phyloP scores from a whole-genome alignment of 768 basidiomycete species.

The Fomitopsis serialis region DNA sequence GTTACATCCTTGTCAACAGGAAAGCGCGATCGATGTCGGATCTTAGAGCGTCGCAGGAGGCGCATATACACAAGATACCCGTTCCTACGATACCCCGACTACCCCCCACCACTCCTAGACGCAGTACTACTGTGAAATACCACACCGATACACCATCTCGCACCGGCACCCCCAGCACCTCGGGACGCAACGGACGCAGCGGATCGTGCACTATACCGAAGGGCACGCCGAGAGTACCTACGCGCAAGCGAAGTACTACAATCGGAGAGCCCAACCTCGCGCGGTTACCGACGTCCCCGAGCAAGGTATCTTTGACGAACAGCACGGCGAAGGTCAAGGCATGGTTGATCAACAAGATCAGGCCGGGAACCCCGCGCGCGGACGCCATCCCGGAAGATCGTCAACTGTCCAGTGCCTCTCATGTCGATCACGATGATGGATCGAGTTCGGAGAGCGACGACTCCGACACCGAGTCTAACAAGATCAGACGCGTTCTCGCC shows the following conservation, averaged over 20 bases:
- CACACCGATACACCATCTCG: neutral
- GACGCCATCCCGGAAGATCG: constrained; percentile 33
- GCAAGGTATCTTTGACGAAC: constrained; percentile 19
- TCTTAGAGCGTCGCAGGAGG: constrained; percentile 5
- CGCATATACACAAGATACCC: neutral
- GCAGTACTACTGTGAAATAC: neutral
- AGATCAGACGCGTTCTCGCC: neutral
- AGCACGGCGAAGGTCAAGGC: constrained; percentile 49
- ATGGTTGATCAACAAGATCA: constrained; percentile 61
- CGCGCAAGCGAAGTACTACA: constrained; percentile 12
- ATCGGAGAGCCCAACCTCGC: constrained; percentile 7
- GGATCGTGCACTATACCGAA: neutral
- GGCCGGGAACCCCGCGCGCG: constrained; percentile 30
- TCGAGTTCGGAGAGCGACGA: neutral
- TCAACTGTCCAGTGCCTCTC: constrained; percentile 1
- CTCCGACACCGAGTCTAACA: neutral
- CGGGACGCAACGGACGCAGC: neutral
- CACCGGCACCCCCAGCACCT: neutral
- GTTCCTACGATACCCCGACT: neutral
- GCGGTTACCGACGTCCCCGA: constrained; percentile 7
- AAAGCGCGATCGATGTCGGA: constrained; percentile 18
- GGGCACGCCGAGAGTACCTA: constrained; percentile 2
- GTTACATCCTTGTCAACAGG: constrained; percentile 8
- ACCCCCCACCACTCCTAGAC: neutral
- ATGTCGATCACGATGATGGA: neutral